phyloP scores from a whole-genome alignment of 163 green algal genomes.

The Scenedesmus sp. region DNA sequence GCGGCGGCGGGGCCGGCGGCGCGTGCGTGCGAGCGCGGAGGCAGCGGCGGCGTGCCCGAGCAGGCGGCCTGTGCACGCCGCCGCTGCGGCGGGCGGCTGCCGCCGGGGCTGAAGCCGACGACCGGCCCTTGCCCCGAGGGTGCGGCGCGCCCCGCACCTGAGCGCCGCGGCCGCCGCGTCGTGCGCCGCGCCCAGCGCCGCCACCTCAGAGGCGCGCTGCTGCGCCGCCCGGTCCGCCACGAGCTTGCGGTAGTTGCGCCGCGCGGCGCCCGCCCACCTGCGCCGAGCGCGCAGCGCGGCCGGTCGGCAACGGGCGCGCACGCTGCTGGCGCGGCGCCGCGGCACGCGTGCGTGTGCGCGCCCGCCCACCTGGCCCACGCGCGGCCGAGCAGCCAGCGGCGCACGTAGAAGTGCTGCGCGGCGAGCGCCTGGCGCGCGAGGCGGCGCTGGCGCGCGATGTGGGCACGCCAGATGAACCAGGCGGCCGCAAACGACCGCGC shows the following conservation, averaged over 20 bases:
- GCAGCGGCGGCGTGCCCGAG: background rate
- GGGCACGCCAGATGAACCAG: constrained; percentile 17
- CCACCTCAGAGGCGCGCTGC: background rate
- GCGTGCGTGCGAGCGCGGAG: too few species aligned
- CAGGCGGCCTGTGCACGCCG: background rate
- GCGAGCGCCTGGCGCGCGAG: background rate
- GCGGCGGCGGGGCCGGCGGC: too few species aligned
- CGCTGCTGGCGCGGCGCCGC: background rate
- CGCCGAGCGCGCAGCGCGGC: background rate
- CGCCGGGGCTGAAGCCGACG: background rate
- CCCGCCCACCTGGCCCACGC: constrained; percentile 19
- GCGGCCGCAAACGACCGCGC: background rate
- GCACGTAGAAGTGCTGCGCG: constrained; percentile 10
- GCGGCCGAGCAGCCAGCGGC: constrained; percentile 24
- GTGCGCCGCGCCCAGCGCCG: background rate
- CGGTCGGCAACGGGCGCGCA: background rate
- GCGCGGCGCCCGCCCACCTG: constrained; percentile 16
- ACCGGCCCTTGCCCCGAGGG: background rate
- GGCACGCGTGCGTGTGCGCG: background rate
- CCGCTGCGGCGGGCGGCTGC: background rate
- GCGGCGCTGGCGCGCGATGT: background rate
- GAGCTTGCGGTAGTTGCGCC: constrained; percentile 19
- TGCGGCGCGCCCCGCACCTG: background rate
- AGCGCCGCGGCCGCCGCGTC: background rate
- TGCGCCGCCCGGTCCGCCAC: constrained; percentile 5